Conservation (phyloP, 2,329 filamentous ascomycete species). For the Fusarium sp. region DNA sequence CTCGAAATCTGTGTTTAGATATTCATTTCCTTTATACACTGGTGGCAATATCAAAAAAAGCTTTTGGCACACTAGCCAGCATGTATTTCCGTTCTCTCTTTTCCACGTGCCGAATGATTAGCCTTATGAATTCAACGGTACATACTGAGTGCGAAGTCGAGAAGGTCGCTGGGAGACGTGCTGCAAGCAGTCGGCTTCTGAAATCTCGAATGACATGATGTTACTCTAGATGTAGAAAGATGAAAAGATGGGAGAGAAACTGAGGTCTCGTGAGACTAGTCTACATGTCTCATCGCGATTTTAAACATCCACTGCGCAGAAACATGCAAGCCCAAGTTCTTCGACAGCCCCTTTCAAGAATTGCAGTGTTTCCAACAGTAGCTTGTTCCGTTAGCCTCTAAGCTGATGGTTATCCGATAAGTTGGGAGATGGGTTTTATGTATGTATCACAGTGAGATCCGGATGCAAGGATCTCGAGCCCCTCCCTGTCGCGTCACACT, state of each 20-base stretch:
- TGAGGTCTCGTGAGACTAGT: background rate
- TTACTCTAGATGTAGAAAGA: background rate
- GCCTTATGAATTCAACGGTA: background rate
- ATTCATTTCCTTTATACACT: background rate
- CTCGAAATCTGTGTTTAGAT: background rate
- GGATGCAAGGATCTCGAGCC: background rate
- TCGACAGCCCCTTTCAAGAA: constrained; percentile 1
- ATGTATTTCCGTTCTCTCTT: background rate
- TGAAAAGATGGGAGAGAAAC: background rate
- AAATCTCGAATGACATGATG: background rate
- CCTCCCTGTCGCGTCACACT: background rate
- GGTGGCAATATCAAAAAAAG: too few species aligned
- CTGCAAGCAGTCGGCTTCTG: background rate
- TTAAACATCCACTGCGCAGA: background rate
- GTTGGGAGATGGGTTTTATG: background rate
- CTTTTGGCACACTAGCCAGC: too few species aligned
- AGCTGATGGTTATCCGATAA: background rate
- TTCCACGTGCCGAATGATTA: background rate
- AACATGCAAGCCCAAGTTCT: background rate
- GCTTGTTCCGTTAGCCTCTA: background rate
- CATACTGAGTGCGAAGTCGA: background rate
- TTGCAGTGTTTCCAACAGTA: background rate
- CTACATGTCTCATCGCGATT: background rate
- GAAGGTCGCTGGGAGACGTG: background rate
- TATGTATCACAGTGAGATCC: background rate